phyloP scores from a whole-genome alignment of 306 rosid species.

The Hippophae gyantsensis region DNA sequence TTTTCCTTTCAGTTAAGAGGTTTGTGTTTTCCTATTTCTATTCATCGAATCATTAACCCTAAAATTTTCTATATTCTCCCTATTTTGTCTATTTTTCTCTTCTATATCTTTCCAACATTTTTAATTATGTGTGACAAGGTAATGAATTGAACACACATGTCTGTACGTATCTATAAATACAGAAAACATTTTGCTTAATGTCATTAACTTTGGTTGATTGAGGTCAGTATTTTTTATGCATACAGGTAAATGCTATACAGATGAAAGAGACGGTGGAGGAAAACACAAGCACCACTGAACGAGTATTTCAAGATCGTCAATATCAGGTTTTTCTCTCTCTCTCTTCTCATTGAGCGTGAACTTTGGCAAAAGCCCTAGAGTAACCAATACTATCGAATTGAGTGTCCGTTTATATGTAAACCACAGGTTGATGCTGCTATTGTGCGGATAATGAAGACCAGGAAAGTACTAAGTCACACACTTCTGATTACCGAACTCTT shows the following conservation, averaged over 20 bases:
- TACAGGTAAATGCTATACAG: constrained; percentile 97
- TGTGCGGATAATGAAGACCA: constrained; percentile 98
- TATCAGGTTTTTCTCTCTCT: constrained; percentile 64
- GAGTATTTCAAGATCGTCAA: constrained; percentile 99
- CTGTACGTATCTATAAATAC: too few species aligned
- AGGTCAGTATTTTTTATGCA: constrained; percentile 16
- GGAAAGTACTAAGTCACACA: constrained; percentile 95
- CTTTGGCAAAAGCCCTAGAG: neutral
- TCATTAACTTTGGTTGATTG: neutral
- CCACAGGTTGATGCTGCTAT: constrained; percentile 97
- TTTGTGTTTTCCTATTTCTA: too few species aligned
- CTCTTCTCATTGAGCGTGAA: too few species aligned
- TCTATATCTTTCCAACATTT: too few species aligned
- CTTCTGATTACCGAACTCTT: constrained; percentile 96
- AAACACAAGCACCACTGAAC: constrained; percentile 92
- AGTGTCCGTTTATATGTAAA: neutral
- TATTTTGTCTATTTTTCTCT: too few species aligned
- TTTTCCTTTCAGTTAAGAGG: too few species aligned
- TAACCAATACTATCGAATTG: too few species aligned
- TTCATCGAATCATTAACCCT: too few species aligned
- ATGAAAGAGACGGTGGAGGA: constrained; percentile 99
- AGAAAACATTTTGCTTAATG: neutral
- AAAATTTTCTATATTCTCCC: too few species aligned
- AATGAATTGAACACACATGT: too few species aligned
- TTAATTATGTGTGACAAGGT: too few species aligned